Base-by-base conservation (phyloP, 129 eudicot species). In the Chrysanthemum makinoi region DNA sequence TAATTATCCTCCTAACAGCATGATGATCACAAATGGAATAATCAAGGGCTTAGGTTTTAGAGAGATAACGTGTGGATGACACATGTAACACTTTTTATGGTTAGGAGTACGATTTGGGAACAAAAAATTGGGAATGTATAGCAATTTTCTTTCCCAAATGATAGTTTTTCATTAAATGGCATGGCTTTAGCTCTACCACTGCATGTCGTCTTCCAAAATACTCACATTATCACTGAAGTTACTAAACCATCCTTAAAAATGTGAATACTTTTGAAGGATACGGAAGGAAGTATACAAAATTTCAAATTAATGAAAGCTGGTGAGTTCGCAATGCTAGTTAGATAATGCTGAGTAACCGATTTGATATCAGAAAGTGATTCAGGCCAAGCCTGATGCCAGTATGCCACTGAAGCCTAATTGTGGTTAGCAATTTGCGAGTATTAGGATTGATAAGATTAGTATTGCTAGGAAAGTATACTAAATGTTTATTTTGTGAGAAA, bases 401-500 rank as follows among this genome's bases (percentile, higher is more conserved):
- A 51, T 11, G 5, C 54, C 15, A 51, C 16, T 51, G 16, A 12
- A 52, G 17, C 57, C 57, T 52, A 52, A 52, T 52, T 51, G 46
- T 39, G 2, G 46, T 39, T 6, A 39, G 46, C 46, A 39, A 39
- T 39, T 39, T 39, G 46, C 0, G 16, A 10, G 19, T 5, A 26
- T 12, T 13, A 61, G 10, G 10, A 22, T 48, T 48, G 14, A 66
- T 8, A 48, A 6, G 14, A 5, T 18, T 46, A 20, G 7, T 13
- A 47, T 22, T 39, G 48, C 56, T 66, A 66, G 35, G 70, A 66
- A 20, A n/a, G 70, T 66, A 47, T 22, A 24, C 14, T 22, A 18
- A 51, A 49, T 49, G 43, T 47, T 49, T 49, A 67, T 49, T 18
- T n/a, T 19, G 28, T 60, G 46, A 66, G 59, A 66, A 22, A 66